Evolutionary conservation across 1,139 yeast species (phyloP), one percentile per base, ranked within the genome.

Genomic region (Yamadazyma buinensis): DNA sequence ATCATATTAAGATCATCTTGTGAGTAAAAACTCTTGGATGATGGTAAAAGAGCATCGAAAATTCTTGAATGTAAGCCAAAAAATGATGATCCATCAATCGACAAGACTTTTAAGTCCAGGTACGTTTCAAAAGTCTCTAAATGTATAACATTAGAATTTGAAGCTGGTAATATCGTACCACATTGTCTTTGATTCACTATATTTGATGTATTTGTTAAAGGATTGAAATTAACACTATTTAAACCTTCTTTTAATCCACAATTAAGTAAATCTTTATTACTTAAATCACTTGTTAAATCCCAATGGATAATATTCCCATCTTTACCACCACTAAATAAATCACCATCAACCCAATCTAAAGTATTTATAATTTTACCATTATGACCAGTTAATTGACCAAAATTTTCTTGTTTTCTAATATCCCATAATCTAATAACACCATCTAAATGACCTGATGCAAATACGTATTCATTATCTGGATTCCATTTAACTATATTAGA

Each of bases 291-390:
- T 11, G 72, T 58, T 26, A 80, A 59, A 54, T 80, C 82, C 95
- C 95, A 85, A 45, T 80, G 83, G 11, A 83, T 67, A 12, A 85
- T 74, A 39, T 75, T 77, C 3, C 94, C 94, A 51, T 84, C 92
- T 40, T 67, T 64, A 2, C 85, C 79, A 5, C 86, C 84, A 1
- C 84, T 68, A 51, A 80, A 77, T 28, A 84, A 52, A 47, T 78
- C 82, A 23, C 69, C 62, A 9, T 67, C 59, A 36, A 69, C 61
- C 95, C 95, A 85, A 44, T 78, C 78, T 22, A 84, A 52, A 17
- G 78, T 61, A 12, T 77, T 74, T 12, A 84, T 65, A 23, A 56
- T 51, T 30, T 44, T 48, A 40, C 75, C 80, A 7, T 64, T 55
- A 50, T 82, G 88, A 1, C 86, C 86, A 6, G 60, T 54, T 26